phyloP scores from a whole-genome alignment of 1,139 yeast species.

The Debaryomyces nepalensis region DNA sequence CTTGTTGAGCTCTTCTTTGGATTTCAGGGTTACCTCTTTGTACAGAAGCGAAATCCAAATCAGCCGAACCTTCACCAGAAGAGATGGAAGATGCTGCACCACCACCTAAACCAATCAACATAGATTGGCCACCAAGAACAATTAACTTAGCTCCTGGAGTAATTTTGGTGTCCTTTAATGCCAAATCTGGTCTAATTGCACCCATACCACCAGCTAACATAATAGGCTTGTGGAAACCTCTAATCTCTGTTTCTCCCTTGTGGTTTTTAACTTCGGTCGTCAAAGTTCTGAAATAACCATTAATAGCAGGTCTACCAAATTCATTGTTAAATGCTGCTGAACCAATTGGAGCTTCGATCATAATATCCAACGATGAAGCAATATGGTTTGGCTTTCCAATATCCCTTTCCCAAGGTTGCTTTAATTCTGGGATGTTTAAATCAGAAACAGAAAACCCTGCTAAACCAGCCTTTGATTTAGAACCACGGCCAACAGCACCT shows the following conservation, averaged over 20 bases:
- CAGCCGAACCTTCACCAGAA: slow-evolving; percentile 96
- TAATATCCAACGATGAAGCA: slow-evolving; percentile 90
- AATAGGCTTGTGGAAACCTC: slow-evolving; percentile 98
- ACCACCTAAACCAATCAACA: slow-evolving; percentile 99
- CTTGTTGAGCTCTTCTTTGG: slow-evolving; percentile 99
- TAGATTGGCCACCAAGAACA: slow-evolving; percentile 97
- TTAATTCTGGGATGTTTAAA: slow-evolving; percentile 78
- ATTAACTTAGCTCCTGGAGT: slow-evolving; percentile 93
- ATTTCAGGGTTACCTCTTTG: slow-evolving; percentile 99
- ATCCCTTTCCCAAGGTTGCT: slow-evolving; percentile 92
- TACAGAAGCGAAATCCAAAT: slow-evolving; percentile 96
- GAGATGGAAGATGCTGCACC: slow-evolving; percentile 98
- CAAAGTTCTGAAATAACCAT: slow-evolving; percentile 95
- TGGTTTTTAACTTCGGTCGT: slow-evolving; percentile 74
- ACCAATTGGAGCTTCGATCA: slow-evolving; percentile 97
- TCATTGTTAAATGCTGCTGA: slow-evolving; percentile 98
- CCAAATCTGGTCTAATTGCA: slow-evolving; percentile 89
- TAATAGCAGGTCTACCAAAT: slow-evolving; percentile 97
- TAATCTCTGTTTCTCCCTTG: slow-evolving; percentile 69
- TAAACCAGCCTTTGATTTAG: slow-evolving; percentile 94
- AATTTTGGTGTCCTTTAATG: slow-evolving; percentile 83
- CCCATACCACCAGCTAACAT: slow-evolving; percentile 99
- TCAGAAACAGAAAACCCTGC: slow-evolving; percentile 94
- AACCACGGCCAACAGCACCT: slow-evolving; percentile 99
- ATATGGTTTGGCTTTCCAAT: slow-evolving; percentile 93